These are phyloP conservation scores for Porphyrellus sp. DNA, from an alignment of 1,284 basidiomycete genomes.

Conservation along the genomic window DNA sequence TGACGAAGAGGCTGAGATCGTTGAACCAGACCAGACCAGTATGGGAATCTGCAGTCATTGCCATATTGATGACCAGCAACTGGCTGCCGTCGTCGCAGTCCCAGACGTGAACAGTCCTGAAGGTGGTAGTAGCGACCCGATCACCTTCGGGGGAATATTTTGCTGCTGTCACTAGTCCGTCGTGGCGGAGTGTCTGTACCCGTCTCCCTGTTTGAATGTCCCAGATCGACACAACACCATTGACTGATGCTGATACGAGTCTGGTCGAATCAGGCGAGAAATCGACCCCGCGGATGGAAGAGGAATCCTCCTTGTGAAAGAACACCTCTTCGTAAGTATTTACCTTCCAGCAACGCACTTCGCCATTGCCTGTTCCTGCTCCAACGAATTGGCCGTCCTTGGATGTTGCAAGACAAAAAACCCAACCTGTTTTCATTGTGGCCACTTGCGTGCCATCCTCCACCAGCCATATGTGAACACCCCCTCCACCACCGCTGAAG, in stretches of 20 bases:
- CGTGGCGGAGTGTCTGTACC: not conserved
- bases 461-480: not conserved
- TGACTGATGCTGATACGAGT: not conserved
- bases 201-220: not conserved
- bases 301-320: too few species aligned
- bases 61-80: too few species aligned
- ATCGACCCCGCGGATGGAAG: not conserved
- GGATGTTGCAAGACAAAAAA: not conserved
- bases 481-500: not conserved
- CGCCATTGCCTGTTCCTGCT: too few species aligned
- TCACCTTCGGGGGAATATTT: not conserved
- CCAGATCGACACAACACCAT: not conserved
- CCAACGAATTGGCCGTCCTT: not conserved
- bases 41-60: too few species aligned
- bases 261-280: not conserved
- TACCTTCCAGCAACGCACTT: too few species aligned
- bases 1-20: too few species aligned
- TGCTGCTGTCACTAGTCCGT: not conserved
- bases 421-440: not conserved
- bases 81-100: not conserved
- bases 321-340: too few species aligned
- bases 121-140: not conserved
- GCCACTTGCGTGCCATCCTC: not conserved
- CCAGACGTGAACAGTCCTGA: not conserved
- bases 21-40: too few species aligned